Conservation (phyloP, 23 red algal genomes). For the Gracilariopsis chorda region DNA sequence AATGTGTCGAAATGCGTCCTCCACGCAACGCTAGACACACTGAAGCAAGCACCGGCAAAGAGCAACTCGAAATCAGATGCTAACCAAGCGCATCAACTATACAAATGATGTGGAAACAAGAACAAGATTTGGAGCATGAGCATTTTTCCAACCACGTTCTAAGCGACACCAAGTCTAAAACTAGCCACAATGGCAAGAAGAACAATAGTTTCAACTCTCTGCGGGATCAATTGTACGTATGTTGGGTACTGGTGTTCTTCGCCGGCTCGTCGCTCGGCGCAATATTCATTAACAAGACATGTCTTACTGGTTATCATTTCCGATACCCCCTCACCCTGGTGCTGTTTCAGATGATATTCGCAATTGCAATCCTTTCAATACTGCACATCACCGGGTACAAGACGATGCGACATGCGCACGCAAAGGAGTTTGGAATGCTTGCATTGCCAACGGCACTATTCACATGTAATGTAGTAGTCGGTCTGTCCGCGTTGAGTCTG, state of each 20-base stretch:
- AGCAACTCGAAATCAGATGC: too few species aligned
- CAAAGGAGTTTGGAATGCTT: conserved; percentile 35
- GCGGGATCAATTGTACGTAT: conserved; percentile 57
- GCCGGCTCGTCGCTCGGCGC: conserved; percentile 75
- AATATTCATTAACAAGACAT: conserved; percentile 90
- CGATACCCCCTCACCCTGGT: conserved; percentile 71
- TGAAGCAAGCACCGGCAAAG: too few species aligned
- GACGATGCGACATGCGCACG: conserved; percentile 20
- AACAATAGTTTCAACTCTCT: neutral
- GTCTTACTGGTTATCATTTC: conserved; percentile 82
- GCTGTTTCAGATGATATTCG: conserved; percentile 57
- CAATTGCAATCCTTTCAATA: conserved; percentile 43
- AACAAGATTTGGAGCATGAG: too few species aligned
- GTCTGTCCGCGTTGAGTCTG: conserved; percentile 73
- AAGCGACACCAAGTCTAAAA: too few species aligned
- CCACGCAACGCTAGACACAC: too few species aligned
- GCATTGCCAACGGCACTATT: conserved; percentile 62
- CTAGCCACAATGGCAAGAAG: too few species aligned
- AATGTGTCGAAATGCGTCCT: too few species aligned
- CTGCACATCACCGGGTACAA: conserved; percentile 20
- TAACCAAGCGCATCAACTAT: too few species aligned
- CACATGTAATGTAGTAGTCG: conserved; percentile 82
- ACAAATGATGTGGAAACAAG: too few species aligned
- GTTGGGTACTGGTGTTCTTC: conserved; percentile 64
- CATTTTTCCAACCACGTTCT: too few species aligned